These are phyloP conservation scores for Trichoderma reesei DNA, from an alignment of 495 filamentous ascomycete genomes.

Conservation along the genomic window DNA sequence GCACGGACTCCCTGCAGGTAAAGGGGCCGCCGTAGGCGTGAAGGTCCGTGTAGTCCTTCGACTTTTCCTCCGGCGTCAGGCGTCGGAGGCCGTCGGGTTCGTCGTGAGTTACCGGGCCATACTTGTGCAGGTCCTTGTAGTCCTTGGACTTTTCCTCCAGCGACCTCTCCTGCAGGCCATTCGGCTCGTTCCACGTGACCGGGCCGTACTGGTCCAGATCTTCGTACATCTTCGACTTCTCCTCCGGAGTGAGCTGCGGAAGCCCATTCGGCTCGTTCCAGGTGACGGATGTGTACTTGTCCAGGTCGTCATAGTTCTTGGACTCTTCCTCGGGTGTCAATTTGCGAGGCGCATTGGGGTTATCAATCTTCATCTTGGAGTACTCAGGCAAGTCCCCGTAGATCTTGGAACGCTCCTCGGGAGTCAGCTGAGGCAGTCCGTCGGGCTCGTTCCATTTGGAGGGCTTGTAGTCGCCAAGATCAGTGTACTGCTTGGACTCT, in stretches of 20 bases:
- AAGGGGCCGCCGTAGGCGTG: conserved; percentile 16
- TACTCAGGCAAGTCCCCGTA: conserved; percentile 22
- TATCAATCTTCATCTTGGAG: conserved; percentile 21
- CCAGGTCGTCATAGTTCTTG: conserved; percentile 19
- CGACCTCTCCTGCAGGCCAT: conserved; percentile 9
- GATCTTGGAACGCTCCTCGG: conserved; percentile 13
- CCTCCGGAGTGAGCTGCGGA: conserved; percentile 7
- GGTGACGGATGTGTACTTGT: conserved; percentile 18
- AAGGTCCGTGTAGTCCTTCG: conserved; percentile 19
- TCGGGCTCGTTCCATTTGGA: conserved; percentile 9
- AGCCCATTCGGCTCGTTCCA: conserved; percentile 21
- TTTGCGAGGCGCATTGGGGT: conserved; percentile 17
- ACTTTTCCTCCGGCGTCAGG: conserved; percentile 8
- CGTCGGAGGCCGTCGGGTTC: conserved; percentile 16
- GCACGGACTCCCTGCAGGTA: neutral
- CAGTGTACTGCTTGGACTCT: conserved; percentile 11
- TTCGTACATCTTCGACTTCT: conserved; percentile 13
- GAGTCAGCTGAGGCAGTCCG: conserved; percentile 10
- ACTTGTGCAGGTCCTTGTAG: conserved; percentile 16
- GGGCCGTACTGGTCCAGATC: conserved; percentile 21
- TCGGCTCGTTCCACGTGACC: conserved; percentile 12
- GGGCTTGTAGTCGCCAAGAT: conserved; percentile 13
- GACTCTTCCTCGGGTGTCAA: conserved; percentile 9
- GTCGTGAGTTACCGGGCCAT: conserved; percentile 15
- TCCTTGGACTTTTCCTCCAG: conserved; percentile 9